These are phyloP conservation scores for Scutellaria baicalensis DNA, from an alignment of 257 asterid genomes.

Conservation along the genomic window DNA sequence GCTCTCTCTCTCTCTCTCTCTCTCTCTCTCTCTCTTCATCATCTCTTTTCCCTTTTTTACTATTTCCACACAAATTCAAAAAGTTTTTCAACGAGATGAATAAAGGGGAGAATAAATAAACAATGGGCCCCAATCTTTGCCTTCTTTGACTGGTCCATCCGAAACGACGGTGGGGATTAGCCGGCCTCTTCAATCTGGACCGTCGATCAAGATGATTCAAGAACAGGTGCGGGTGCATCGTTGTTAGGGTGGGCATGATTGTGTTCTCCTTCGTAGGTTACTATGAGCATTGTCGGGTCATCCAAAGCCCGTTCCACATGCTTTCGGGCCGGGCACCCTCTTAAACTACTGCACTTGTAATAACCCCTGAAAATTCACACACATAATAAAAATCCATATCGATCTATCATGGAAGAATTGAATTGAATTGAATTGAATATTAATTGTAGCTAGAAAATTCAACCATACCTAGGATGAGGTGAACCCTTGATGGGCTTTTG, in stretches of 20 bases:
- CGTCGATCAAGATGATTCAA: conserved; percentile 45
- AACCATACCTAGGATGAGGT: conserved; percentile 59
- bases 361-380: conserved; percentile 44
- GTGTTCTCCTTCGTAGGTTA: conserved; percentile 68
- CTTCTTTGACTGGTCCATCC: conserved; percentile 18
- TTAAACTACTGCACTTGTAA: conserved; percentile 61
- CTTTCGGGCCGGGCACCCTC: conserved; percentile 71
- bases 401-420: too few species aligned
- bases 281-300: conserved; percentile 55
- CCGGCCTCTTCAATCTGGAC: neutral
- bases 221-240: conserved; percentile 35
- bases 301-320: conserved; percentile 69
- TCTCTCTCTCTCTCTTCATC: neutral
- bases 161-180: conserved; percentile 23
- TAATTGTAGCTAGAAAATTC: too few species aligned
- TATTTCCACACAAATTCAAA: conserved; percentile 5
- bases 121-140: conserved; percentile 20
- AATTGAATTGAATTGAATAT: too few species aligned
- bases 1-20: neutral
- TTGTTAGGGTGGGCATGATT: conserved; percentile 39
- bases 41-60: neutral
- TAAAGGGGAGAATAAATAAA: conserved; percentile 9
- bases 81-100: conserved; percentile 18
- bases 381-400: neutral
- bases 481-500: conserved; percentile 85